phyloP scores from a whole-genome alignment of 164 flowering plant species.

The Cinnamomum chago region DNA sequence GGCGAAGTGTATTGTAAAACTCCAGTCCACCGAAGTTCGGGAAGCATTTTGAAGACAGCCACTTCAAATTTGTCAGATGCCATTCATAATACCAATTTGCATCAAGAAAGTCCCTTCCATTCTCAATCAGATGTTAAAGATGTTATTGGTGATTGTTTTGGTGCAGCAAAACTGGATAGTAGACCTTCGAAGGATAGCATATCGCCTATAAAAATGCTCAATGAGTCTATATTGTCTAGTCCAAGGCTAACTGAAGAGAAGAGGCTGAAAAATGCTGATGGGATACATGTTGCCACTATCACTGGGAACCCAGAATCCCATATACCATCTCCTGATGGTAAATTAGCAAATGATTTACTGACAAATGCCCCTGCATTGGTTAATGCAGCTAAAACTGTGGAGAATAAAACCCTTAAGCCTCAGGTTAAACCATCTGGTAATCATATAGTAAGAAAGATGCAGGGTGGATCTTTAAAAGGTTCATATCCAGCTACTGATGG shows the following conservation, averaged over 20 bases:
- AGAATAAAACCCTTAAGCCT: slow-evolving; percentile 30
- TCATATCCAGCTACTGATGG: slow-evolving; percentile 28
- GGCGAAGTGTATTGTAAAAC: slow-evolving; percentile 56
- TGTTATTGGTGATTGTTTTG: slow-evolving; percentile 15
- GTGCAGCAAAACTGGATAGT: slow-evolving; percentile 8
- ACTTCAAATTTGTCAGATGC: slow-evolving; percentile 23
- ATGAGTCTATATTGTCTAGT: slow-evolving; percentile 23
- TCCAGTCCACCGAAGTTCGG: slow-evolving; percentile 59
- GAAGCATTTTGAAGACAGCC: slow-evolving; percentile 21
- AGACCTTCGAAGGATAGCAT: slow-evolving; percentile 20
- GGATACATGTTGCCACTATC: slow-evolving; percentile 20
- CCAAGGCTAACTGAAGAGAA: slow-evolving; percentile 32
- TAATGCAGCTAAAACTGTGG: slow-evolving; percentile 25
- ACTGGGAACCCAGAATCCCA: slow-evolving; percentile 33
- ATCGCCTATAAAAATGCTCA: slow-evolving; percentile 13
- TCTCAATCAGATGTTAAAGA: slow-evolving; percentile 19
- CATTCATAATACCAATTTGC: slow-evolving; percentile 15
- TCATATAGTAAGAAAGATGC: slow-evolving; percentile 29
- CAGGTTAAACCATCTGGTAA: slow-evolving; percentile 29
- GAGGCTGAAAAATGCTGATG: slow-evolving; percentile 22
- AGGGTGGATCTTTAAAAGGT: slow-evolving; percentile 28
- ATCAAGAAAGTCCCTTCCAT: slow-evolving; percentile 14
- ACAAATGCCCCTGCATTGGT: slow-evolving; percentile 31
- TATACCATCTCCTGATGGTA: slow-evolving; percentile 26
- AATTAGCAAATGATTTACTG: slow-evolving; percentile 28